Evolutionary conservation across 306 rosid species (phyloP).

Genomic region (Datisca glomerata): DNA sequence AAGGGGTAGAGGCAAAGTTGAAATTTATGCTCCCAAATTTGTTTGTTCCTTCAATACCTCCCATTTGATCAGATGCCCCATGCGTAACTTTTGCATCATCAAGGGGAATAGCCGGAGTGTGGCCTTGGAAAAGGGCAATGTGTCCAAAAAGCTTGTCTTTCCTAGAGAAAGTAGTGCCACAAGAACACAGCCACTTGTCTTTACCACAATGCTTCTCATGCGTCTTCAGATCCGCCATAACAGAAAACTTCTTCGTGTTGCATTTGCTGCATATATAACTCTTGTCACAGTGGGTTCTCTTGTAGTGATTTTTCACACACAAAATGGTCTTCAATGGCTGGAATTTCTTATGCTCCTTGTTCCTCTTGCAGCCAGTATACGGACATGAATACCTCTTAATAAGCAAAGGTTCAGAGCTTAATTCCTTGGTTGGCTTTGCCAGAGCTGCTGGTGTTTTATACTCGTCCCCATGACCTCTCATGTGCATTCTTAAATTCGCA

Average conservation of each 20-base stretch:
- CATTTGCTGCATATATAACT: constrained; percentile 92
- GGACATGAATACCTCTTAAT: constrained; percentile 97
- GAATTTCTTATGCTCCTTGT: constrained; percentile 87
- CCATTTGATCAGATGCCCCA: constrained; percentile 25
- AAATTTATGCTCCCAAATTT: constrained; percentile 40
- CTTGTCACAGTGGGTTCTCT: constrained; percentile 98
- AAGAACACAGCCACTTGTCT: constrained; percentile 98
- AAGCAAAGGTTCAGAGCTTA: constrained; percentile 46
- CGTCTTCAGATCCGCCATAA: constrained; percentile 94
- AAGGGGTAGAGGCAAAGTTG: constrained; percentile 40
- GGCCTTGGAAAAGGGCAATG: constrained; percentile 94
- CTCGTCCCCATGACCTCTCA: constrained; percentile 98
- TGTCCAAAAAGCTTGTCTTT: constrained; percentile 99
- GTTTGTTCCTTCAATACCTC: constrained; percentile 28
- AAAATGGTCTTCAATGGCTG: constrained; percentile 92
- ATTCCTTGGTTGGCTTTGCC: constrained; percentile 76
- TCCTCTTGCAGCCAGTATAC: constrained; percentile 84
- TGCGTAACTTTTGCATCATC: constrained; percentile 48
- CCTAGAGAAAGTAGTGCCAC: constrained; percentile 99
- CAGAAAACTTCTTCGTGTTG: constrained; percentile 87
- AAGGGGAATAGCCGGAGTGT: constrained; percentile 84
- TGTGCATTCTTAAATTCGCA: constrained; percentile 96
- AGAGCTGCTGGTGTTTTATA: constrained; percentile 98
- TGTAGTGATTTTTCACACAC: constrained; percentile 97
- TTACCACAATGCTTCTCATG: constrained; percentile 98